Evolutionary conservation across 176 grass and related monocot genomes (phyloP).

Genomic region (Oropetium thomaeum): DNA sequence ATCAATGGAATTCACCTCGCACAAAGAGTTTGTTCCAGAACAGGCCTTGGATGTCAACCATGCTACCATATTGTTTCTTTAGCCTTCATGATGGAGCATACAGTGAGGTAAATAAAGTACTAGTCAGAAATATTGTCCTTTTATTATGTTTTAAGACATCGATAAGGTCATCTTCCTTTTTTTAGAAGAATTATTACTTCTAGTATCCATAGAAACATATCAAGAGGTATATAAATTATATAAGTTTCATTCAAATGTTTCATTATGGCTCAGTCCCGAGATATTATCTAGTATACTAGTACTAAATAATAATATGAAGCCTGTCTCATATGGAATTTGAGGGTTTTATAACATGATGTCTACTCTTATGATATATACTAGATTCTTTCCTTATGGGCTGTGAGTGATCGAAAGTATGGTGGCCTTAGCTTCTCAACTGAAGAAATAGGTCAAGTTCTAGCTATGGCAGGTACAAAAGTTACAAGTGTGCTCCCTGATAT

Average conservation of each 20-base stretch:
- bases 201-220: background rate
- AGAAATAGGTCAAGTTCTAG: conserved; percentile 65
- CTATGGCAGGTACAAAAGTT: conserved; percentile 51
- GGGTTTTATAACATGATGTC: background rate
- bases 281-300: background rate
- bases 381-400: conserved; percentile 79
- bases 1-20: background rate
- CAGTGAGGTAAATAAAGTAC: conserved; percentile 46
- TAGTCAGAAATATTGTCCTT: background rate
- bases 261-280: background rate
- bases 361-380: conserved; percentile 21
- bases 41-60: conserved; percentile 66
- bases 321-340: background rate
- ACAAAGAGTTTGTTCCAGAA: conserved; percentile 61
- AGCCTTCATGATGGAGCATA: conserved; percentile 79
- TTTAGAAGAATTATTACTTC: background rate
- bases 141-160: background rate
- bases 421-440: conserved; percentile 64
- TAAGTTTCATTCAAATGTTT: background rate
- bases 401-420: conserved; percentile 58
- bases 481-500: background rate
- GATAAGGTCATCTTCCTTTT: background rate
- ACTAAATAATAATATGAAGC: background rate
- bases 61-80: conserved; percentile 62
- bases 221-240: background rate